Base-by-base conservation (phyloP, 768 basidiomycete genomes). In the Suillus fuscotomentosus region DNA sequence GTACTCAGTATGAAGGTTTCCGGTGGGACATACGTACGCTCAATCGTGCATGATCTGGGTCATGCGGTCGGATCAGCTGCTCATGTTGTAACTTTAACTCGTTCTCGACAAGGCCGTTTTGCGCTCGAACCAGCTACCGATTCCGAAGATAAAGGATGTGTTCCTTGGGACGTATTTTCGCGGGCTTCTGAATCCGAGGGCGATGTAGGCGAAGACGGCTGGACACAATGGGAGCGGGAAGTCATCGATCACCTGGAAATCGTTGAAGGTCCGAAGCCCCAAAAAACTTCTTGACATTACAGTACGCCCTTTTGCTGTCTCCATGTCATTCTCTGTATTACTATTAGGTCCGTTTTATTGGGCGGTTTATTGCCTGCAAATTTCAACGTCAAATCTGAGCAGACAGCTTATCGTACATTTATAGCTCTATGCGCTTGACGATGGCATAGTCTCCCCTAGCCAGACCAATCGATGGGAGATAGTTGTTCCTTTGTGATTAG, bases 11-110 rank as follows among this genome's bases (percentile, higher is more conserved):
- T 99, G 95, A 90, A 83, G 66, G 97, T 99, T 7, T 96, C 95
- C 10, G 92, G 93, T 34, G 97, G 97, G 47, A 99, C 97, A 15
- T 99, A 99, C 71, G 96, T 99, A 61, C 90, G 97, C 59, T 95
- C 92, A 1, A 90, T 99, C 68, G 90, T 96, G 50, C 95, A 99
- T 74, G 97, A 99, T 74, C 82, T 99, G 9, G 94, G 91, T 17
- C 87, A 87, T 66, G 85, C 88, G 2, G 73, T 99, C 22, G 93
- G 89, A 2, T 93, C 91, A 31, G 93, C 93, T 5, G 97, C 95
- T 0, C 95, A 97, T 74, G 95, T 99, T 47, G 95, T 97, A 51
- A 93, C 90, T 9, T 83, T 99, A 65, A 91, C 87, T 15, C 87
- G 97, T 42, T 88, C 90, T n/a, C 84, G 92, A 45, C 97, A 99